Evolutionary conservation across 306 rosid species (phyloP), one percentile per base, ranked within the genome.

Genomic region (Ceratonia siliqua): DNA sequence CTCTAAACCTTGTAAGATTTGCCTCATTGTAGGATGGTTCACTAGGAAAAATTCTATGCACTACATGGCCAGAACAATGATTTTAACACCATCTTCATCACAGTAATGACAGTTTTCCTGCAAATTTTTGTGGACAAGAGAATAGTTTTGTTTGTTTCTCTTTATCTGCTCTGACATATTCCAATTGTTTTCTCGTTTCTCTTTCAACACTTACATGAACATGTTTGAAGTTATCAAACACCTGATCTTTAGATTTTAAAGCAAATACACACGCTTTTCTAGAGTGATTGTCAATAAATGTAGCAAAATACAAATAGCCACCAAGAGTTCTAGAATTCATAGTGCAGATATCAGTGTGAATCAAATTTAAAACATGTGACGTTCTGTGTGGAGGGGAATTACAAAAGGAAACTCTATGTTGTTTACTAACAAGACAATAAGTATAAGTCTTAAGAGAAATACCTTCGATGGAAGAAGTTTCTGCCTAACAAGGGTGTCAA

Each of bases 41-140:
- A n/a, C 0, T 39, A 81, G 81, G 13, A 79, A 79, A 70, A 70
- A 79, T 28, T 83, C 83, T 18, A 83, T 83, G 76, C 86, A 83
- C 12, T 70, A 70, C 70, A 81, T 8, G 0, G 42, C 96, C n/a
- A n/a, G n/a, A n/a, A n/a, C n/a, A n/a, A n/a, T n/a, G n/a, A n/a
- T n/a, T n/a, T n/a, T n/a, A n/a, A n/a, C n/a, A n/a, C n/a, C n/a
- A n/a, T n/a, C n/a, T n/a, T n/a, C n/a, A n/a, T n/a, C n/a, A n/a
- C n/a, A n/a, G n/a, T n/a, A n/a, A n/a, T n/a, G n/a, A n/a, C n/a
- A n/a, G n/a, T n/a, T n/a, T n/a, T n/a, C n/a, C n/a, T n/a, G n/a
- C n/a, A n/a, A n/a, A n/a, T n/a, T n/a, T n/a, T n/a, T n/a, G n/a
- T n/a, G n/a, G n/a, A n/a, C n/a, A n/a, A n/a, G n/a, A n/a, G n/a